Conservation (phyloP, 495 filamentous ascomycete species). For the Talaromyces wortmannii region DNA sequence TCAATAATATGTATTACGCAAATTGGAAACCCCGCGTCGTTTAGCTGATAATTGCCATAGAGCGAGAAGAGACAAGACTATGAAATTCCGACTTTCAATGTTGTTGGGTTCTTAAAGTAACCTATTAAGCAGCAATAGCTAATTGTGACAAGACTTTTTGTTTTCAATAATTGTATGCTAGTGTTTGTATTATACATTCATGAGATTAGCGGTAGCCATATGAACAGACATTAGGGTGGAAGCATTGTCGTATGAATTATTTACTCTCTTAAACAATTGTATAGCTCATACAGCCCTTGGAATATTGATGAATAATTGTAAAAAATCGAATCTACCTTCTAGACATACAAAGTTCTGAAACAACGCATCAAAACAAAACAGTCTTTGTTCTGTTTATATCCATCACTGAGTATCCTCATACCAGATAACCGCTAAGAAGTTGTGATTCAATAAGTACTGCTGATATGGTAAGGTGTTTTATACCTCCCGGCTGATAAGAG, state of each 20-base stretch:
- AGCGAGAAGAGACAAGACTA: not conserved
- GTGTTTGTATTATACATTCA: not conserved
- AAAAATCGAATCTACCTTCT: not conserved
- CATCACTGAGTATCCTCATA: not conserved
- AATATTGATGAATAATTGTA: not conserved
- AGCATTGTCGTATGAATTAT: not conserved
- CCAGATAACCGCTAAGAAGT: not conserved
- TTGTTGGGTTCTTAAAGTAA: not conserved
- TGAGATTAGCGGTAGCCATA: not conserved
- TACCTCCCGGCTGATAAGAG: not conserved
- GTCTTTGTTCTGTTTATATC: not conserved
- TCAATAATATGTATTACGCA: not conserved
- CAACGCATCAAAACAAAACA: not conserved
- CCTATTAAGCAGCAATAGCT: not conserved
- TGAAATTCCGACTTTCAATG: not conserved
- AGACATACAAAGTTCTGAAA: not conserved
- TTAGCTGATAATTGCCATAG: not conserved
- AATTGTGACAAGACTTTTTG: not conserved
- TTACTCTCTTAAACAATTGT: not conserved
- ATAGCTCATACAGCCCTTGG: not conserved
- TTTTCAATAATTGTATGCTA: not conserved
- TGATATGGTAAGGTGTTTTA: not conserved
- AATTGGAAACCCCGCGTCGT: not conserved
- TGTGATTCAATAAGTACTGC: not conserved
- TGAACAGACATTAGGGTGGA: not conserved